Evolutionary conservation across 2,329 filamentous ascomycete genomes (phyloP).

Genomic region (Dactylellina parvicollis): DNA sequence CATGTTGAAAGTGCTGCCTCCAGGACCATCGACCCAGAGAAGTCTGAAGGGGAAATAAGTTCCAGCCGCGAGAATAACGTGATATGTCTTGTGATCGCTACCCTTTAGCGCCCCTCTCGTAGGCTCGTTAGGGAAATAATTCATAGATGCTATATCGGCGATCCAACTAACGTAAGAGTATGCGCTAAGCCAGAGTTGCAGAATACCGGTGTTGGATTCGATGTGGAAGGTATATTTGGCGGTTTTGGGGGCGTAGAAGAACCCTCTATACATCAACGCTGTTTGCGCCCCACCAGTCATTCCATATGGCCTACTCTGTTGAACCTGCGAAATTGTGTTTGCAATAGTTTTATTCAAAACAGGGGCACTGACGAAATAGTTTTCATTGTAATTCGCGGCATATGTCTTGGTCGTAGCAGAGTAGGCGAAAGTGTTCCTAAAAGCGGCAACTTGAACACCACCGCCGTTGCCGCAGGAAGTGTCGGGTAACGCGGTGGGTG

Average conservation of each 20-base stretch:
- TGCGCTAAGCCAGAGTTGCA: neutral
- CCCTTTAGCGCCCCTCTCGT: neutral
- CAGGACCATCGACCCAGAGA: neutral
- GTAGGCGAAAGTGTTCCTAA: no score
- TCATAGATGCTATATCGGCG: neutral
- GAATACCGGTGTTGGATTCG: neutral
- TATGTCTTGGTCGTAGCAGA: no score
- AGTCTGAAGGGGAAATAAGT: conserved; percentile 6
- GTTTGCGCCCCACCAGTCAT: no score
- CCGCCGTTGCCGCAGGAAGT: neutral
- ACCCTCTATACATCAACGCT: neutral
- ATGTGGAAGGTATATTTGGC: neutral
- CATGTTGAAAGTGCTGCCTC: neutral
- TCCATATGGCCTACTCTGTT: no score
- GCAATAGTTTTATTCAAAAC: neutral
- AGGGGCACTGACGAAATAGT: no score
- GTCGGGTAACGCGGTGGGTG: neutral
- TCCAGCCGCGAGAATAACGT: neutral
- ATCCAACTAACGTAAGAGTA: neutral
- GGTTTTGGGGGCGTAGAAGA: neutral
- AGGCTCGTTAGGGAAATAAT: neutral
- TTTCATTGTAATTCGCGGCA: no score
- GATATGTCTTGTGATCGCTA: neutral
- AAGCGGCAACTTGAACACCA: no score
- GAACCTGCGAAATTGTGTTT: neutral